A percentile compares a stretch with the other conserved stretches of the same genome.
These are phyloP conservation scores for Colletotrichum cordylinicola DNA, from an alignment of 2,329 filamentous ascomycete species.

Conservation along the genomic window DNA sequence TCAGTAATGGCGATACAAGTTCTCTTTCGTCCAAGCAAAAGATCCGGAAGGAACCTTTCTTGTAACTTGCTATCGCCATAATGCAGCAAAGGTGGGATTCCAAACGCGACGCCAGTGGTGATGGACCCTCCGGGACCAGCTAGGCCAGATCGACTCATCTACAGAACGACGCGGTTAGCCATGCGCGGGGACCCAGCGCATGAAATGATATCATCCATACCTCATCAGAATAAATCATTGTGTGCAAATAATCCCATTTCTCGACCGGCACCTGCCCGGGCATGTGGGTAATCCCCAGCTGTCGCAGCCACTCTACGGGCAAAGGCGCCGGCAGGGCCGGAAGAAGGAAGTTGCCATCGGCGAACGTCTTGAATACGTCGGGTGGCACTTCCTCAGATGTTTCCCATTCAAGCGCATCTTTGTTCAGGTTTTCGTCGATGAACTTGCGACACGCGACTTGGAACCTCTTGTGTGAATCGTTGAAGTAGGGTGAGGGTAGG, in stretches of 20 bases:
- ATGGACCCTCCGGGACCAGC: not conserved
- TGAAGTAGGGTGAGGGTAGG: constrained; percentile 76
- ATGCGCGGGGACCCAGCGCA: constrained; percentile 38
- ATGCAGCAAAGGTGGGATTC: not conserved
- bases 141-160: not conserved
- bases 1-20: constrained; percentile 82
- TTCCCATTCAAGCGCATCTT: constrained; percentile 74
- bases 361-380: constrained; percentile 69
- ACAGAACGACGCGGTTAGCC: not conserved
- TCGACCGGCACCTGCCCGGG: constrained; percentile 71
- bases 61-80: not conserved
- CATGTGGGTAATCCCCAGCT: constrained; percentile 69
- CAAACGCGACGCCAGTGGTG: not conserved
- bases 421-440: constrained; percentile 65
- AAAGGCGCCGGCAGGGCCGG: constrained; percentile 73
- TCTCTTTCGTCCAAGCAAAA: constrained; percentile 70
- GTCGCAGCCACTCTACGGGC: constrained; percentile 71
- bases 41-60: constrained; percentile 69
- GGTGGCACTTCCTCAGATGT: constrained; percentile 66
- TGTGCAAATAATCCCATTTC: constrained; percentile 77
- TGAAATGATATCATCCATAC: not conserved
- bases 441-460: constrained; percentile 74
- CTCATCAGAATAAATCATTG: constrained; percentile 71
- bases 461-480: constrained; percentile 67
- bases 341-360: constrained; percentile 71